Evolutionary conservation across 371 early-diverging fungal genomes (phyloP).

Genomic region (Mucor indicus): DNA sequence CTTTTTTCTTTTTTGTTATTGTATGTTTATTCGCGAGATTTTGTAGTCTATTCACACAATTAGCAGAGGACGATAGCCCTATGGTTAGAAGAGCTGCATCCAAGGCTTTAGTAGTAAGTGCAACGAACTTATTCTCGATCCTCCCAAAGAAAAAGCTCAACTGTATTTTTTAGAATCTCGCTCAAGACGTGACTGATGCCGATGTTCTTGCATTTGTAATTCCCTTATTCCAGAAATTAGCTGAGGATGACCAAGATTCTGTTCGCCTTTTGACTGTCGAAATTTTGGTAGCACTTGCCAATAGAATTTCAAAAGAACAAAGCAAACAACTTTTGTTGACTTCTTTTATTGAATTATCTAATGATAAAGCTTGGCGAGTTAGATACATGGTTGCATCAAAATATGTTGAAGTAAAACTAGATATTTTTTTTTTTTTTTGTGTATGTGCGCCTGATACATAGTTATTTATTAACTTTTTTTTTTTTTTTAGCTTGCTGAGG

Average conservation of each 20-base stretch:
- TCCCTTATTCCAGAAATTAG: constrained; percentile 74
- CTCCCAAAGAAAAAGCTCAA: no score
- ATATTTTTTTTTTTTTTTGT: no score
- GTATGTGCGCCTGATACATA: no score
- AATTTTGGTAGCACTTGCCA: constrained; percentile 86
- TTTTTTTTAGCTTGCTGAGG: constrained; percentile 82
- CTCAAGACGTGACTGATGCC: constrained; percentile 65
- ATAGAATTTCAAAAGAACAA: constrained; percentile 73
- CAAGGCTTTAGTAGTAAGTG: constrained; percentile 47
- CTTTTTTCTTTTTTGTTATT: no score
- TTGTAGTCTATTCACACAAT: constrained; percentile 61
- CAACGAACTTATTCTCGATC: no score
- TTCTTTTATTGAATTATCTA: constrained; percentile 71
- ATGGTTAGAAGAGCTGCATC: constrained; percentile 97
- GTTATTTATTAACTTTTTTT: no score
- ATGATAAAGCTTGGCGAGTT: constrained; percentile 97
- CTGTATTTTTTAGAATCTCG: constrained; percentile 70
- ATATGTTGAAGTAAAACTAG: constrained; percentile 83
- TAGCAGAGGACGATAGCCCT: constrained; percentile 93
- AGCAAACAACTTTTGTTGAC: constrained; percentile 70
- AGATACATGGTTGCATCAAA: constrained; percentile 97
- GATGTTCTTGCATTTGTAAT: constrained; percentile 75
- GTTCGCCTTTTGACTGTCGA: constrained; percentile 95
- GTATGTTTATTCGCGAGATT: no score
- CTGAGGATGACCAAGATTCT: constrained; percentile 93